Evolutionary conservation across 306 rosid species (phyloP), one percentile per base, ranked within the genome.

Genomic region (Ceratonia siliqua): DNA sequence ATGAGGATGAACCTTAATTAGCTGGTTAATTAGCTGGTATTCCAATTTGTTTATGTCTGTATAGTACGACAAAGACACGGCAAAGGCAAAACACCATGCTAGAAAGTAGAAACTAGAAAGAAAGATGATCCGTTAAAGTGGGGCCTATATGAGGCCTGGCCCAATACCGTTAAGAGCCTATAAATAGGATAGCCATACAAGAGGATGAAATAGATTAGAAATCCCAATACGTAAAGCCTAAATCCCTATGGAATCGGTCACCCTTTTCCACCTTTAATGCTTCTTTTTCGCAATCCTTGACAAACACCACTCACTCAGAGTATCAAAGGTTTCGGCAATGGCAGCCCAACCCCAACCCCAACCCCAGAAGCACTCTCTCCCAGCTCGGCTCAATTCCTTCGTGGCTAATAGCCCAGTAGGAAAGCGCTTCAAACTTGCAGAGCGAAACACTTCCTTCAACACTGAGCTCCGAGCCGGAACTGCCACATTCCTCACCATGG

Each of bases 391-490:
- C 6, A 91, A 93, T 62, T 61, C 54, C 1, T 46, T 63, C 28
- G 77, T 86, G 3, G 88, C 87, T 8, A 24, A 62, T 1, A 84
- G 35, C 50, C 74, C 89, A 39, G 64, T 78, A 15, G 97, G 98
- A 9, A 89, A 89, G 57, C 82, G 75, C 6, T 91, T 93, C 87
- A 93, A 91, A 54, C 86, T 93, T 35, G 14, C 78, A 41, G 88
- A 93, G 24, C 83, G 98, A 14, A 86, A 87, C 76, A 76, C 98
- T 42, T 86, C 61, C 56, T 91, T 93, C 88, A 93, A 97, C 38
- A 93, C 98, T 17, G 97, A 93, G 78, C 84, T 93, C 64, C 92
- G 98, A 1, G 97, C 96, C 3, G 97, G 98, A 25, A 93, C 97
- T 22, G 82, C 96, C 79, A 93, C 97, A 0, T 93, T 93, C 64